Percentiles rank a stretch among this genome's conserved stretches.
phyloP scores from a whole-genome alignment of 1,284 basidiomycete species.

The Rhodotorula sp. region DNA sequence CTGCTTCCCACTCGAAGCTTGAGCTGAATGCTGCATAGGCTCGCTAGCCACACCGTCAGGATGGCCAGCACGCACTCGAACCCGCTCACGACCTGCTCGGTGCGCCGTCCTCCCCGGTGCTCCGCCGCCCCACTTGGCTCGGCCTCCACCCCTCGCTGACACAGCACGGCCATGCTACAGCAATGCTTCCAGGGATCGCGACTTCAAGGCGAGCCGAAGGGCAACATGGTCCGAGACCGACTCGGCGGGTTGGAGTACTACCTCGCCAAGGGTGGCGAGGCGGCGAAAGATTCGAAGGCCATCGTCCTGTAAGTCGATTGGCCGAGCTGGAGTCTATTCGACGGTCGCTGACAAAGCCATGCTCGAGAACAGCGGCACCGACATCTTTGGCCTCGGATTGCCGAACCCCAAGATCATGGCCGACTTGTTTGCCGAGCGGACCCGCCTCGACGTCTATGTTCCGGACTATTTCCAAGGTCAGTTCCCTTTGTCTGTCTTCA shows the following conservation, averaged over 20 bases:
- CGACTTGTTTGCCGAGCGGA: conserved; percentile 8
- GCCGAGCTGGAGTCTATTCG: neutral
- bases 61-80: neutral
- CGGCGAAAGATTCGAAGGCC: neutral
- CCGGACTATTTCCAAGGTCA: conserved; percentile 15
- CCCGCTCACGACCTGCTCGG: neutral
- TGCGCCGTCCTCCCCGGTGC: neutral
- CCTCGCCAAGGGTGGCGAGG: neutral
- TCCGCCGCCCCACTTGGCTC: neutral
- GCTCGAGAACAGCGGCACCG: conserved; percentile 2
- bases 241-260: conserved; percentile 9
- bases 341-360: neutral
- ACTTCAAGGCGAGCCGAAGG: conserved; percentile 13
- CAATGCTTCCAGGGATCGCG: conserved; percentile 7
- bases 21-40: too few species aligned
- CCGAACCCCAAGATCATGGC: conserved; percentile 24
- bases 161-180: neutral
- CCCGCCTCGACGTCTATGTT: conserved; percentile 8
- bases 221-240: neutral
- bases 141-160: neutral
- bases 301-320: conserved; percentile 18
- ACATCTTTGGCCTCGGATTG: conserved; percentile 24
- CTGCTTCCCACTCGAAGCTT: too few species aligned
- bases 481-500: neutral
- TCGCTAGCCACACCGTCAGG: neutral